Percentiles rank a stretch among this genome's conserved stretches.
Evolutionary conservation across 2,329 filamentous ascomycete genomes (phyloP).

Genomic region (Pseudopithomyces maydicus): DNA sequence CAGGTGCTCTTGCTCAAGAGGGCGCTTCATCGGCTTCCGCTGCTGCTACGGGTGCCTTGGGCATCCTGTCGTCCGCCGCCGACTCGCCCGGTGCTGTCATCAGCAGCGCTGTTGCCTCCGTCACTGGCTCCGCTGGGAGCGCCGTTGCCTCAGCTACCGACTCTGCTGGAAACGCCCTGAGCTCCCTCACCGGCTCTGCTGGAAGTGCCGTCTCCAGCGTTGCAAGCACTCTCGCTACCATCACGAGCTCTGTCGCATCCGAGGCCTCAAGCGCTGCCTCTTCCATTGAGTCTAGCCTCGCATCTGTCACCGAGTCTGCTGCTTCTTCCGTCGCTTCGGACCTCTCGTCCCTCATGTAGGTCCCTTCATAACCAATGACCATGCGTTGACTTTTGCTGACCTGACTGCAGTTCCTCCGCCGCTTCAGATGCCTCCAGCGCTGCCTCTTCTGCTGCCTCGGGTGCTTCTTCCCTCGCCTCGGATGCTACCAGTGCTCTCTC

Average conservation of each 20-base stretch:
- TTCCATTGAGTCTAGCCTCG: not conserved
- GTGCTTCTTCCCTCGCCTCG: not conserved
- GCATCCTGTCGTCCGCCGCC: constrained; percentile 29
- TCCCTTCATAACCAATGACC: not conserved
- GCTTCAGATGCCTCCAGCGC: constrained; percentile 4
- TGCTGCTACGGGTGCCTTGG: constrained; percentile 23
- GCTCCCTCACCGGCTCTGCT: constrained; percentile 5
- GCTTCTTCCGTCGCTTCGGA: constrained; percentile 11
- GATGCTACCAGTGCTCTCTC: not conserved
- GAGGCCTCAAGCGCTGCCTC: constrained; percentile 3
- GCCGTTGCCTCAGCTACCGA: constrained; percentile 15
- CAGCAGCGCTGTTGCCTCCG: constrained; percentile 14
- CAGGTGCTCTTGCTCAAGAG: constrained; percentile 17
- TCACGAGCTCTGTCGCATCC: constrained; percentile 5
- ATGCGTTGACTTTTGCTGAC: not conserved
- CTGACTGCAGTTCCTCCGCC: constrained; percentile 1
- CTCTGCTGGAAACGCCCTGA: constrained; percentile 15
- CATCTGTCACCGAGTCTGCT: not conserved
- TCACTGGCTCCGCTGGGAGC: constrained; percentile 17
- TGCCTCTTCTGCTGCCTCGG: not conserved
- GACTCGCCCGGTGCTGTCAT: constrained; percentile 10
- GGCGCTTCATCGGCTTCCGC: constrained; percentile 11
- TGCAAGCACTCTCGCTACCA: constrained; percentile 3
- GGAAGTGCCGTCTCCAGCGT: not conserved
- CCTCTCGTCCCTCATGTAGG: constrained; percentile 7